These are phyloP conservation scores for Vanderwaltozyma tropicalis DNA, from an alignment of 805 yeast genomes.

Conservation along the genomic window DNA sequence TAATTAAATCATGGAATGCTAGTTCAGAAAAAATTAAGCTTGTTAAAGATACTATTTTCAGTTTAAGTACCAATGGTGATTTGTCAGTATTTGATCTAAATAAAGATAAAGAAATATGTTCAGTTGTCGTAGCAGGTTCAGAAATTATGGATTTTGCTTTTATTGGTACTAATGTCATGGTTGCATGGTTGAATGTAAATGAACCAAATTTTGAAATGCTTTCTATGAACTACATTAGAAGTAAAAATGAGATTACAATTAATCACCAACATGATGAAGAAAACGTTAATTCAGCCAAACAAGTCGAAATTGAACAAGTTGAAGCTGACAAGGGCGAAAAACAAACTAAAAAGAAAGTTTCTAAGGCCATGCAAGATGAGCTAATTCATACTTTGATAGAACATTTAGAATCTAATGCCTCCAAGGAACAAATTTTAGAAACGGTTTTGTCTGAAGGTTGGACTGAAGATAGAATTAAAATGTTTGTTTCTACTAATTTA, in stretches of 20 bases:
- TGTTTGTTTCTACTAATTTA: conserved; percentile 31
- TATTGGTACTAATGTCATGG: conserved; percentile 13
- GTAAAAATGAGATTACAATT: conserved; percentile 20
- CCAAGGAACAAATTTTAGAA: conserved; percentile 11
- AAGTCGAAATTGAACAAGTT: conserved; percentile 1
- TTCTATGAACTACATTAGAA: conserved; percentile 12
- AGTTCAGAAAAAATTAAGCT: conserved; percentile 14
- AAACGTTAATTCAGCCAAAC: conserved; percentile 10
- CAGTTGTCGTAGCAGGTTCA: conserved; percentile 18
- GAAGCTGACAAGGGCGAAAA: conserved; percentile 4
- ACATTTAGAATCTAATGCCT: conserved; percentile 12
- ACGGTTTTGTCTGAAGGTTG: conserved; percentile 16
- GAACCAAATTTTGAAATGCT: conserved; percentile 31
- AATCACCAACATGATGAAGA: conserved; percentile 12
- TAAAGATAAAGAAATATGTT: conserved; percentile 29
- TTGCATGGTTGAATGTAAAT: conserved; percentile 32
- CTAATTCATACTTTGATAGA: conserved; percentile 19
- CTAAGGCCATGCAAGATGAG: conserved; percentile 22
- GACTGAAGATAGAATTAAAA: conserved; percentile 21
- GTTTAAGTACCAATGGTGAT: conserved; percentile 14
- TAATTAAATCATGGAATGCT: conserved; percentile 15
- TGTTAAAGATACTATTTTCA: conserved; percentile 12
- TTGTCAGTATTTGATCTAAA: conserved; percentile 22
- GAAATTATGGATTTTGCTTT: conserved; percentile 20
- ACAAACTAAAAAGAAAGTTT: conserved; percentile 19